These are phyloP conservation scores for Fusarium abutilonis DNA, from an alignment of 2,329 filamentous ascomycete species.

Conservation along the genomic window DNA sequence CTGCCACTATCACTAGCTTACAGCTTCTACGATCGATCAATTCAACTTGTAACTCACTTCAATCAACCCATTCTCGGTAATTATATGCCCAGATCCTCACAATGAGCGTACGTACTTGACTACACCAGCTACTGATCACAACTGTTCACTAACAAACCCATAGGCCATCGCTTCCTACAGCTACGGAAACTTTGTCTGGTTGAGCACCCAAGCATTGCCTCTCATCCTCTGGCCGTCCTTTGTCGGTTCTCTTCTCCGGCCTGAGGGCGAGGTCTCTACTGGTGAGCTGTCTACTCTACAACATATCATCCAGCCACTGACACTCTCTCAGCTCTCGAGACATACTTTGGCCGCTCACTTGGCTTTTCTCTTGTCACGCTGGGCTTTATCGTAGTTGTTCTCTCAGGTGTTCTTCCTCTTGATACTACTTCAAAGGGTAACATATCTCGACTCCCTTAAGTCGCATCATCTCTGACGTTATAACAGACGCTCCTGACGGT, in stretches of 20 bases:
- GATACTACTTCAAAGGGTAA: constrained; percentile 58
- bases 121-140: background rate
- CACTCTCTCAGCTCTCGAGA: constrained; percentile 63
- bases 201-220: constrained; percentile 58
- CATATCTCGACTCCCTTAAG: background rate
- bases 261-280: constrained; percentile 46
- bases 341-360: constrained; percentile 77
- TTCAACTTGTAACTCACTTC: background rate
- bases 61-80: background rate
- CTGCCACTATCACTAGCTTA: background rate
- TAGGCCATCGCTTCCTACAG: constrained; percentile 62
- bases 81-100: background rate
- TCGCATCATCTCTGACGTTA: background rate
- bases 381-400: constrained; percentile 69
- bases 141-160: constrained; percentile 4
- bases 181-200: constrained; percentile 63
- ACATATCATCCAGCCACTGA: background rate
- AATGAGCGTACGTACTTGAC: constrained; percentile 35
- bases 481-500: constrained; percentile 44
- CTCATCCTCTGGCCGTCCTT: constrained; percentile 60
- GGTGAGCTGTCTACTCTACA: constrained; percentile 38
- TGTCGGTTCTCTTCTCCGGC: constrained; percentile 56
- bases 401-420: constrained; percentile 77
- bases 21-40: background rate
- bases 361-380: constrained; percentile 74